Base-by-base conservation (phyloP, 2,329 filamentous ascomycete species). In the Phoma sp. region DNA sequence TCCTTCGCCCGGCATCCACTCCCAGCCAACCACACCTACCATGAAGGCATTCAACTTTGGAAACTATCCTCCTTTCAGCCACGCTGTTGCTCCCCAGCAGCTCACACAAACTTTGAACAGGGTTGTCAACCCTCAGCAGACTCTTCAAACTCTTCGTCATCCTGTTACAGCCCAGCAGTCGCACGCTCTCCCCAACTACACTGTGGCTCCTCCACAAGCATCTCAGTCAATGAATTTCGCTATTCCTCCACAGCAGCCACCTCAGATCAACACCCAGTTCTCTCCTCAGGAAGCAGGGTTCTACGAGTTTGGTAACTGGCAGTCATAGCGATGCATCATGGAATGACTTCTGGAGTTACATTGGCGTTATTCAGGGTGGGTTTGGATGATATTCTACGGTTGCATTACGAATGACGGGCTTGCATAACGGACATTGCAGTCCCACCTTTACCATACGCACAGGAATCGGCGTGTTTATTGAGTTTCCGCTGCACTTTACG, bases 1-100 rank as follows among this genome's bases (percentile, higher is more conserved):
- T 25, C 48, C 54, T 23, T 48, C 47, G 8, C 48, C 49, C 32
- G 62, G 62, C 18, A 58, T 59, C 33, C 67, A 67, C 46, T 68
- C 66, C n/a, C 61, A 68, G 48, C 68, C 68, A 24, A 65, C 62
- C 10, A 69, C 68, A 0, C 68, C 69, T 7, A 55, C 68, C 24
- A 42, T 65, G 43, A 56, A 56, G 38, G 47, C 47, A 3, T 56
- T 56, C 53, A 56, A 56, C 29, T 56, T 56, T n/a, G 53, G 53
- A 14, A 51, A 47, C 24, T 52, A 51, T 4, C 42, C 47, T 47
- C 43, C 46, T 29, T 56, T 51, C 37, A 56, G 53, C 43, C 47
- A 56, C 13, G 53, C 53, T 40, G 47, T 56, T 44, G 53, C 53
- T 22, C 53, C 53, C 13, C 53, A 56, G 23, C 53, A 56, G 39